Evolutionary conservation across 345 rosid species (phyloP), one percentile per base, ranked within the genome.

Genomic region (Gossypium herbaceum): DNA sequence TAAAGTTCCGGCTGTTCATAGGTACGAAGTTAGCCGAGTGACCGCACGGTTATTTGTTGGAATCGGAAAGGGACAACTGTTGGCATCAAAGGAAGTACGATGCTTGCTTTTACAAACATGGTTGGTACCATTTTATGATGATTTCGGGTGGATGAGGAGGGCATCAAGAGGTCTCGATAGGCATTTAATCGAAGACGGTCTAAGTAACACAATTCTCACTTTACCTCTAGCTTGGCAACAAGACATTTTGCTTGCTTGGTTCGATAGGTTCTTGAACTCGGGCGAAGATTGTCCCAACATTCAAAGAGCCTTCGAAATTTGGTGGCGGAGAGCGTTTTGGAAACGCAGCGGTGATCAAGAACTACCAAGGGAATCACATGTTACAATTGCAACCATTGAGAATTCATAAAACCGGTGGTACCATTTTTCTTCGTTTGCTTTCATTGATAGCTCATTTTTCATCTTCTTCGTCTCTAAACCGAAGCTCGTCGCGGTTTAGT

Each of bases 261-360:
- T 95, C 66, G 78, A 88, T 82, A 81, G 98, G 25, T 95, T 95
- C 83, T 77, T 95, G 81, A 91, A 89, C 71, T 90, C 96, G 10
- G 92, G 91, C 8, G 98, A 95, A 75, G 97, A 95, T 71, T 95
- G 99, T 79, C 99, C 99, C 2, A 95, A 95, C 79, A 90, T 95
- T 43, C 97, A 95, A 79, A 85, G 92, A 82, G 99, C 97, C 10
- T 95, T 95, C 44, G 98, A 93, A 73, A 83, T 93, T 61, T 95
- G 99, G 99, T 95, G 99, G 99, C 86, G 93, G 83, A 83, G 99
- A 77, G 94, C 99, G 0, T 95, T 95, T 67, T 92, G 92, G 92
- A 84, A 87, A 85, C 86, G 94, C 65, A 87, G 61, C 70, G 90
- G 86, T 22, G 92, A 89, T 76, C 91, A 80, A 57, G 90, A 84